phyloP scores from a whole-genome alignment of 78 protist species.

The Guillardia theta region DNA sequence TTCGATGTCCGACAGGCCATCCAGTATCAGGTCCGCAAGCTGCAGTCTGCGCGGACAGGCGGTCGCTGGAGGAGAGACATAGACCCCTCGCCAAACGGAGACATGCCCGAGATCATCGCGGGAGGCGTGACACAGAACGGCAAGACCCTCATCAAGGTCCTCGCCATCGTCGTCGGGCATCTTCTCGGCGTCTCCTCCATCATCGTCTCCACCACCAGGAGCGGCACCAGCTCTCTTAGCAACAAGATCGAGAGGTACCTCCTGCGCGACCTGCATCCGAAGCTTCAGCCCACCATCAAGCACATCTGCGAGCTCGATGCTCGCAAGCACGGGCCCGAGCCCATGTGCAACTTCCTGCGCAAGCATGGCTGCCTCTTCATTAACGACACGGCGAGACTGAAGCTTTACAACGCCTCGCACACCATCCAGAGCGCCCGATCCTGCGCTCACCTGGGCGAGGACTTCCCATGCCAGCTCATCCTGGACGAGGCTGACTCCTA shows the following conservation, averaged over 20 bases:
- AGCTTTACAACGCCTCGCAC: too few species aligned
- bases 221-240: neutral
- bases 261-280: neutral
- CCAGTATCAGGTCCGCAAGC: too few species aligned
- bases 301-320: too few species aligned
- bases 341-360: neutral
- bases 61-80: too few species aligned
- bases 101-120: neutral
- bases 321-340: too few species aligned
- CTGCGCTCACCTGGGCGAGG: neutral
- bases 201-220: neutral
- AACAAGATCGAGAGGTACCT: neutral
- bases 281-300: neutral
- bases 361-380: neutral
- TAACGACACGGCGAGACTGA: neutral
- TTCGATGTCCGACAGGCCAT: too few species aligned
- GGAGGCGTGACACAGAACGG: neutral
- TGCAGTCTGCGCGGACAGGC: too few species aligned
- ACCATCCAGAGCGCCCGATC: too few species aligned
- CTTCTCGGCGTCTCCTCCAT: neutral
- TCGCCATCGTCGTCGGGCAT: neutral
- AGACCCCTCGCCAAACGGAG: too few species aligned
- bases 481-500: neutral
- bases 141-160: neutral
- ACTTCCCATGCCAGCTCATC: neutral